These are phyloP conservation scores for Hypoxylon fuscum DNA, from an alignment of 495 filamentous ascomycete species.

Conservation along the genomic window DNA sequence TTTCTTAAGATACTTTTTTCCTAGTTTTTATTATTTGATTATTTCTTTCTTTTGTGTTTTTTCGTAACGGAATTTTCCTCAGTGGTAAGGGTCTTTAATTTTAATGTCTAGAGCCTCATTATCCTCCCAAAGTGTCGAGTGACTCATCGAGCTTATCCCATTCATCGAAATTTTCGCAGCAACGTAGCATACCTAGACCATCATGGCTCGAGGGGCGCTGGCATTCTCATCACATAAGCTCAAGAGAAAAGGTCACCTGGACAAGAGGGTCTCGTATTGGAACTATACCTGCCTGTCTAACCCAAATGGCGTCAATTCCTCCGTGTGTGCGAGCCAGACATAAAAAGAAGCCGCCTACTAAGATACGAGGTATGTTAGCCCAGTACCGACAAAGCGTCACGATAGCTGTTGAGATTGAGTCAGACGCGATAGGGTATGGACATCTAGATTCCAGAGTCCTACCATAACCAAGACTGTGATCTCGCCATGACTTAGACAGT, in stretches of 20 bases:
- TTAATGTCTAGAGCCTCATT: too few relatives aligned
- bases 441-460: constrained; percentile 12
- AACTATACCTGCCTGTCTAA: neutral
- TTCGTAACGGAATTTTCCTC: too few relatives aligned
- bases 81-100: too few relatives aligned
- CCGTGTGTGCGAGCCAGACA: too few relatives aligned
- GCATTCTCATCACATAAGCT: neutral
- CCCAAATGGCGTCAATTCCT: neutral
- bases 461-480: too few relatives aligned
- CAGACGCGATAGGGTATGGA: constrained; percentile 1
- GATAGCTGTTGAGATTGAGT: constrained; percentile 3
- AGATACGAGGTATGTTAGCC: neutral
- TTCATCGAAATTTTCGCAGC: neutral
- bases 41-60: too few relatives aligned
- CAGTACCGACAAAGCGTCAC: constrained; percentile 5
- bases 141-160: neutral
- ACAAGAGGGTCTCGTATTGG: constrained; percentile 10
- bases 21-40: too few relatives aligned
- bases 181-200: constrained; percentile 13
- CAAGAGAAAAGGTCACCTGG: neutral
- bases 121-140: too few relatives aligned
- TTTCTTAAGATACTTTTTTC: too few relatives aligned
- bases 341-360: too few relatives aligned
- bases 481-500: neutral
- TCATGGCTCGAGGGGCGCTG: neutral